phyloP scores from a whole-genome alignment of 805 yeast species.

The Candida maesae region DNA sequence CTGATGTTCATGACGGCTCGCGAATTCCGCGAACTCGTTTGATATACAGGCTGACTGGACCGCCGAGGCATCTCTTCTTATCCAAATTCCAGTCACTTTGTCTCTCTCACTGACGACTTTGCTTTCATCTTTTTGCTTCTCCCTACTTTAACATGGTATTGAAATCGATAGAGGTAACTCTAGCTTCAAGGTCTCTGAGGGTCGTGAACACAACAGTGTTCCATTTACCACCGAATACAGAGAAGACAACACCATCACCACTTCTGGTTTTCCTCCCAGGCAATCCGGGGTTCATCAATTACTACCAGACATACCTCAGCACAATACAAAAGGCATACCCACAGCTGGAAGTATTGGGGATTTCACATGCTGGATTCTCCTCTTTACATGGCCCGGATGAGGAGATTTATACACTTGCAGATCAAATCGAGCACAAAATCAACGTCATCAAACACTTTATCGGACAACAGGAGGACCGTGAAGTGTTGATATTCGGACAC shows the following conservation, averaged over 20 bases:
- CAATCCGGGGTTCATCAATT: slow-evolving; percentile 70
- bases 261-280: slow-evolving; percentile 67
- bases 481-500: slow-evolving; percentile 56
- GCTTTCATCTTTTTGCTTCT: too few species aligned
- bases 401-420: slow-evolving; percentile 40
- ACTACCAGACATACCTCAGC: slow-evolving; percentile 52
- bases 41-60: not conserved
- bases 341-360: slow-evolving; percentile 47
- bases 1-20: not conserved
- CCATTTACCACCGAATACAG: slow-evolving; percentile 1
- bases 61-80: not conserved
- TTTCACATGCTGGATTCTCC: slow-evolving; percentile 62
- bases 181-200: not conserved
- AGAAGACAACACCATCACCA: slow-evolving; percentile 26
- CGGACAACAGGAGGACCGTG: slow-evolving; percentile 22
- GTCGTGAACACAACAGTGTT: slow-evolving; percentile 11
- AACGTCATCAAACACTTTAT: slow-evolving; percentile 41
- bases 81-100: not conserved
- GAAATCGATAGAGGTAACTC: slow-evolving; percentile 4
- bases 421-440: slow-evolving; percentile 57
- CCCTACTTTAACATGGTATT: slow-evolving; percentile 3
- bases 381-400: slow-evolving; percentile 17
- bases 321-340: slow-evolving; percentile 39
- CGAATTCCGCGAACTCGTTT: not conserved
- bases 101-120: too few species aligned